Conservation (phyloP, 129 eudicot genomes). For the Flaveria robusta region DNA sequence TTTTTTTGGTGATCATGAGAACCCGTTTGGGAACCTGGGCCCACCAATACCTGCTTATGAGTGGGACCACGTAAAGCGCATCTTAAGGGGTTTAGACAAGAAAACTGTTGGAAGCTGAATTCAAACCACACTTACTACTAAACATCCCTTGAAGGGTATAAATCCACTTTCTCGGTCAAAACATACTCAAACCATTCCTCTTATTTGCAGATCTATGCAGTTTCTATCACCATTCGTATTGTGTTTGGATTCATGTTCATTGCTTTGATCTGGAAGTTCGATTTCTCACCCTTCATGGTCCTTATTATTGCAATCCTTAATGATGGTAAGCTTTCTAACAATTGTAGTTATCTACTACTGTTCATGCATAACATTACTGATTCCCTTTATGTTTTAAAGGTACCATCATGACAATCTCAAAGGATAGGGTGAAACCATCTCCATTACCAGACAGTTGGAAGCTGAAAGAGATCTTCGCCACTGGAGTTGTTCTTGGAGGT, state of each 20-base stretch:
- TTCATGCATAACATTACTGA: background rate
- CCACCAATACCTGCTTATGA: background rate
- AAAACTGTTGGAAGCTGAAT: no score
- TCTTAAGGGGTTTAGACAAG: background rate
- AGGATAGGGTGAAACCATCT: slow-evolving; percentile 21
- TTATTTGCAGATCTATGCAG: slow-evolving; percentile 14
- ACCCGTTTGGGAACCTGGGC: background rate
- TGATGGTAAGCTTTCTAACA: background rate
- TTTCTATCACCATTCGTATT: slow-evolving; percentile 17
- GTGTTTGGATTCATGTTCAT: slow-evolving; percentile 15
- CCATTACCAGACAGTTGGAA: slow-evolving; percentile 14
- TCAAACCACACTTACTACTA: no score
- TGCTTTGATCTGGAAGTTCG: slow-evolving; percentile 11
- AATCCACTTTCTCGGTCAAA: background rate
- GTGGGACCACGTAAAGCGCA: background rate
- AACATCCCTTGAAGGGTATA: background rate
- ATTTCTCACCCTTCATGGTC: slow-evolving; percentile 20
- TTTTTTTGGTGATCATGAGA: background rate
- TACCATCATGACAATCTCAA: slow-evolving; percentile 21
- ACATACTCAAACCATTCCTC: background rate
- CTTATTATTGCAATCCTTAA: slow-evolving; percentile 13
- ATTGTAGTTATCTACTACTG: background rate
- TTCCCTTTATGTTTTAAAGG: background rate
- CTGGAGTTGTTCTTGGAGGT: slow-evolving; percentile 10
- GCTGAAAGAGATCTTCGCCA: slow-evolving; percentile 22